Percentiles rank a stretch among this genome's conserved stretches.
Evolutionary conservation across 2,329 filamentous ascomycete genomes (phyloP).

Genomic region (Verticillium tricorpus): DNA sequence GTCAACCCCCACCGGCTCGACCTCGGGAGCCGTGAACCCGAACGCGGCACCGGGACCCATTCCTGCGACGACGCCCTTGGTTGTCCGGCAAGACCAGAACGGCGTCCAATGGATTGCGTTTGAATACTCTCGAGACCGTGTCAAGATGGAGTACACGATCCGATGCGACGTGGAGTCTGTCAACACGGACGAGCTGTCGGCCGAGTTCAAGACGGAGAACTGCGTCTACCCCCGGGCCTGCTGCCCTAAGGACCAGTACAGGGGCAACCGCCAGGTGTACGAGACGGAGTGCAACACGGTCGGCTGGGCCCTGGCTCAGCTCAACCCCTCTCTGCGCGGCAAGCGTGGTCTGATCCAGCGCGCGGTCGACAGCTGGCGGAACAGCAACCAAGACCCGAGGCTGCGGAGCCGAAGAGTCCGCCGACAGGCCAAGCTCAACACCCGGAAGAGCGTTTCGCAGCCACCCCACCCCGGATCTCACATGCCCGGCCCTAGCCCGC

Average conservation of each 20-base stretch:
- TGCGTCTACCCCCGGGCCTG: slow-evolving; percentile 96
- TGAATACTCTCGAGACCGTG: slow-evolving; percentile 92
- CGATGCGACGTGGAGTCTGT: slow-evolving; percentile 97
- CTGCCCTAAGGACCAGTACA: slow-evolving; percentile 92
- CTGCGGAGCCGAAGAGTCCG: slow-evolving; percentile 87
- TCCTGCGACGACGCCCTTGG: slow-evolving; percentile 89
- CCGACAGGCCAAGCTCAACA: slow-evolving; percentile 94
- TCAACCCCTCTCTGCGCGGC: slow-evolving; percentile 85
- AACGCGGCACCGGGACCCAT: slow-evolving; percentile 95
- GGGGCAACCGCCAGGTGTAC: slow-evolving; percentile 91
- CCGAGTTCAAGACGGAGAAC: slow-evolving; percentile 96
- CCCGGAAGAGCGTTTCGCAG: slow-evolving; percentile 66
- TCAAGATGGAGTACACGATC: slow-evolving; percentile 99
- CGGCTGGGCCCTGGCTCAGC: slow-evolving; percentile 95
- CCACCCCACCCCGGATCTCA: slow-evolving; percentile 55
- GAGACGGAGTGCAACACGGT: slow-evolving; percentile 99
- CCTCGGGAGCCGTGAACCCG: slow-evolving; percentile 62
- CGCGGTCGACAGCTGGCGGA: slow-evolving; percentile 97
- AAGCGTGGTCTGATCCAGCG: slow-evolving; percentile 95
- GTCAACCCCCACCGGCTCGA: slow-evolving; percentile 40
- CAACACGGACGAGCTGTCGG: slow-evolving; percentile 76
- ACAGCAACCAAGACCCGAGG: slow-evolving; percentile 94
- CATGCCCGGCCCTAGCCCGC: slow-evolving; percentile 63
- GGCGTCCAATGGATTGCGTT: slow-evolving; percentile 99
- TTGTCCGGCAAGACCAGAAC: slow-evolving; percentile 91